Conservation (phyloP, 805 yeast species). For the Candida koratica region DNA sequence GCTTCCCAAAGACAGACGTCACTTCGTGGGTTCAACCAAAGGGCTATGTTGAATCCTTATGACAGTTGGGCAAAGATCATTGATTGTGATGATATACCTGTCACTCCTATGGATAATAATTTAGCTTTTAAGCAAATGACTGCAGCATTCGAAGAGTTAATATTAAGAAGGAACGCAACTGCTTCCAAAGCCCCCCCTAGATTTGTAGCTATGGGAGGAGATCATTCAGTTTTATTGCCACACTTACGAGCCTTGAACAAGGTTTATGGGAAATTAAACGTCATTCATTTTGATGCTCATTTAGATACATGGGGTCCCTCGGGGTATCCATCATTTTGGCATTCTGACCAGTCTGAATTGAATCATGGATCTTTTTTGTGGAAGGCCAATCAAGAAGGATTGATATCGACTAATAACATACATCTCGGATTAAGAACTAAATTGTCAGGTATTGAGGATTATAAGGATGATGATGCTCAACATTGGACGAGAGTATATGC, state of each 20-base stretch:
- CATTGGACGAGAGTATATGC: constrained; percentile 68
- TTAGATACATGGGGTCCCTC: constrained; percentile 78
- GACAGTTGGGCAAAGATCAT: constrained; percentile 45
- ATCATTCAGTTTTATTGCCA: constrained; percentile 72
- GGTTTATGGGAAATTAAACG: constrained; percentile 62
- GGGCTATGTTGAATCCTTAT: constrained; percentile 57
- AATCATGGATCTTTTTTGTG: constrained; percentile 87
- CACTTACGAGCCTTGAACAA: constrained; percentile 61
- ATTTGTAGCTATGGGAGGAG: constrained; percentile 75
- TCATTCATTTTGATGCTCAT: constrained; percentile 83
- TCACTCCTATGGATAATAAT: constrained; percentile 55
- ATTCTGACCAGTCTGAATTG: constrained; percentile 53
- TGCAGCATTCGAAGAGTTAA: constrained; percentile 51
- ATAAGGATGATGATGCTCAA: constrained; percentile 60
- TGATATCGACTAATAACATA: constrained; percentile 53
- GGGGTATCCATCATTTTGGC: constrained; percentile 63
- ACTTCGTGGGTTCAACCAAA: constrained; percentile 63
- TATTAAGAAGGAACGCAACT: constrained; percentile 35
- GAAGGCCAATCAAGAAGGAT: constrained; percentile 72
- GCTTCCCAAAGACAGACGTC: constrained; percentile 71
- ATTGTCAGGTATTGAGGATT: constrained; percentile 60
- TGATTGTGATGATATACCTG: constrained; percentile 59
- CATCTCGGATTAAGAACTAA: constrained; percentile 80
- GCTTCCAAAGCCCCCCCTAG: constrained; percentile 47
- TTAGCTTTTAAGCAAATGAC: constrained; percentile 54